phyloP scores from a whole-genome alignment of 1,139 yeast species.

The Scheffersomyces titani region DNA sequence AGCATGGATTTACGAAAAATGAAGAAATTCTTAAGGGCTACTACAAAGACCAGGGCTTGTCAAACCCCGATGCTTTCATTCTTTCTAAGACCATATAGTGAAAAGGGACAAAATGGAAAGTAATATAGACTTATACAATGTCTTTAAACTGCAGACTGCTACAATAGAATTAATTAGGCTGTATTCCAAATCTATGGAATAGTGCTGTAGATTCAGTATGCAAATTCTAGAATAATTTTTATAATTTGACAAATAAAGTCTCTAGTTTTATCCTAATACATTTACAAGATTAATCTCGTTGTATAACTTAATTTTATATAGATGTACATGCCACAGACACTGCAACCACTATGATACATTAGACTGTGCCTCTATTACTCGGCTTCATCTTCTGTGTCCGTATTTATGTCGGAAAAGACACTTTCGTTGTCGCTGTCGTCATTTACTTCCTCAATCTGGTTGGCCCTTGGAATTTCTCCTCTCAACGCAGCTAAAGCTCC shows the following conservation, averaged over 20 bases:
- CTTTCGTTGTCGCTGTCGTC: slow-evolving; percentile 38
- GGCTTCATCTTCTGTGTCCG: slow-evolving; percentile 56
- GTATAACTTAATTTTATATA: not conserved
- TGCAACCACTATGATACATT: not conserved
- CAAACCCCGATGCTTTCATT: slow-evolving; percentile 46
- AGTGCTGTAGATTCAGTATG: not conserved
- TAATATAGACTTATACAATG: not conserved
- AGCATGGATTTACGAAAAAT: slow-evolving; percentile 50
- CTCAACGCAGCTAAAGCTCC: slow-evolving; percentile 66
- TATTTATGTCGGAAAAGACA: slow-evolving; percentile 49
- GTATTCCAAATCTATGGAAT: not conserved
- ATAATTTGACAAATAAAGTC: not conserved
- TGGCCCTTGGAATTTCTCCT: slow-evolving; percentile 45
- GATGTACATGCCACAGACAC: not conserved
- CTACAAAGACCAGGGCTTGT: slow-evolving; percentile 51
- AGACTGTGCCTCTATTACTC: slow-evolving; percentile 17
- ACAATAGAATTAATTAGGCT: no score
- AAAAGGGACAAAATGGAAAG: slow-evolving; percentile 1
- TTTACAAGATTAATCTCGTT: not conserved
- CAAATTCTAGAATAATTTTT: no score
- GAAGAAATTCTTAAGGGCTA: slow-evolving; percentile 45
- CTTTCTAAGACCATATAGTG: slow-evolving; percentile 17
- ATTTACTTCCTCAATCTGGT: slow-evolving; percentile 29
- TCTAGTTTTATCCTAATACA: not conserved
- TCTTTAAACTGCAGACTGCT: no score